Base-by-base conservation (phyloP, 768 basidiomycete genomes). In the Suillus subaureus region DNA sequence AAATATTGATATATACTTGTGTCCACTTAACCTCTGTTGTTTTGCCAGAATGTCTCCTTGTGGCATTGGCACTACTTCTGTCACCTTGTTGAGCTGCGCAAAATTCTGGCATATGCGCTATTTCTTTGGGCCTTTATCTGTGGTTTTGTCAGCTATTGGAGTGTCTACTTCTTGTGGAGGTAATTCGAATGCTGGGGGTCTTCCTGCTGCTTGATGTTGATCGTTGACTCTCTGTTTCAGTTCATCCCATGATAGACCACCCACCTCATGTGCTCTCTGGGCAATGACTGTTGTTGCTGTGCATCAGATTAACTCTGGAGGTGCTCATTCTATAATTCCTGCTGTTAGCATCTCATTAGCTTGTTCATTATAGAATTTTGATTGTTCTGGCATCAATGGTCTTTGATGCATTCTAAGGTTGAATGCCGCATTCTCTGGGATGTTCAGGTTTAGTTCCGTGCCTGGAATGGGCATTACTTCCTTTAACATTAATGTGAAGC, bases 11-110 rank as follows among this genome's bases (percentile, higher is more conserved):
- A 79, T 52, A 67, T 75, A 84, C 0, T 74, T 55, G 54, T 83
- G 79, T 0, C 82, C 81, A 2, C 70, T 72, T 0, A 83, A 67
- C 0, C 68, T 4, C 47, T 76, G 72, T 60, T 84, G 81, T 62
- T 83, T 84, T 0, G 71, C 70, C 0, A 69, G 52, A 0, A 85
- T 79, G 64, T 84, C 76, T 0, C 82, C 78, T n/a, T 79, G 77
- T 1, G 72, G 73, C 64, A 80, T 66, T 5, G 75, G 69, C 2
- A 74, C 68, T 0, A 78, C 68, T 52, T 75, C 61, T 0, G 72
- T 76, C 11, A 76, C 66, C 1, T 73, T 68, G 63, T 79, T 82
- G 6, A 84, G 66, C 33, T 76, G 33, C 8, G 6, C 33, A 35
- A 35, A 35, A 35, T 35, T 35, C 7, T 35, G 33, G 7, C 33